A percentile compares a stretch with the other conserved stretches of the same genome.
Conservation (phyloP, 1,284 basidiomycete species). For the Rhodotorula sp. region DNA sequence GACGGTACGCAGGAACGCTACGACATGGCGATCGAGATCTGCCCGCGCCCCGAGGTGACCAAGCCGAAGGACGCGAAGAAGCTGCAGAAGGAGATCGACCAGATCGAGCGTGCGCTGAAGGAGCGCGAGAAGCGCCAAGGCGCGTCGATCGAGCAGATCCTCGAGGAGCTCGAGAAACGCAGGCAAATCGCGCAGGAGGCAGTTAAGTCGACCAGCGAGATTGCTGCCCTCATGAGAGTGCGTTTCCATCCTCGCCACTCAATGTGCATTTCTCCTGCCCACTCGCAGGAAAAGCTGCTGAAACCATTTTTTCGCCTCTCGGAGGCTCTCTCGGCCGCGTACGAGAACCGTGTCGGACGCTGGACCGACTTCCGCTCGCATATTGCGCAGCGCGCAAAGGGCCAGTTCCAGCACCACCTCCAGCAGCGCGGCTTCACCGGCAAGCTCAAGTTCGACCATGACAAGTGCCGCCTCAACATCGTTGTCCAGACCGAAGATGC, state of each 20-base stretch:
- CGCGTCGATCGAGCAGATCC: conserved; percentile 72
- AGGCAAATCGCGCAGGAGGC: conserved; percentile 55
- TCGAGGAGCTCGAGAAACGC: conserved; percentile 56
- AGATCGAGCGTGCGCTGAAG: conserved; percentile 64
- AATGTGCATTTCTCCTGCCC: background rate
- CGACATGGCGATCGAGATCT: conserved; percentile 63
- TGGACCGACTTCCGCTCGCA: conserved; percentile 87
- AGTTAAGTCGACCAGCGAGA: conserved; percentile 59
- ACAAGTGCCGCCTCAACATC: conserved; percentile 59
- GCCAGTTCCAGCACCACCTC: conserved; percentile 77
- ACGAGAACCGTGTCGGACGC: conserved; percentile 63
- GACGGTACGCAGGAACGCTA: conserved; percentile 61
- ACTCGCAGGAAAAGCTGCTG: background rate
- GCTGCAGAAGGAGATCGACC: conserved; percentile 63
- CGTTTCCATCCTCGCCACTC: background rate
- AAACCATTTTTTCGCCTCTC: background rate
- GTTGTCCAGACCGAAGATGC: conserved; percentile 42
- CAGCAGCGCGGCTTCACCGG: conserved; percentile 68
- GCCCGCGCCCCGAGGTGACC: conserved; percentile 55
- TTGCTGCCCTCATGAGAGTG: conserved; percentile 64
- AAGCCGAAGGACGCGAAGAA: conserved; percentile 60
- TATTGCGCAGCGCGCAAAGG: conserved; percentile 78
- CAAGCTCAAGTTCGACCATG: conserved; percentile 70
- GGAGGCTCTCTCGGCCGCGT: conserved; percentile 64
- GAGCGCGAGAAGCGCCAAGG: conserved; percentile 72